These are phyloP conservation scores for Phylloporus arenicola DNA, from an alignment of 768 basidiomycete genomes.

Conservation along the genomic window DNA sequence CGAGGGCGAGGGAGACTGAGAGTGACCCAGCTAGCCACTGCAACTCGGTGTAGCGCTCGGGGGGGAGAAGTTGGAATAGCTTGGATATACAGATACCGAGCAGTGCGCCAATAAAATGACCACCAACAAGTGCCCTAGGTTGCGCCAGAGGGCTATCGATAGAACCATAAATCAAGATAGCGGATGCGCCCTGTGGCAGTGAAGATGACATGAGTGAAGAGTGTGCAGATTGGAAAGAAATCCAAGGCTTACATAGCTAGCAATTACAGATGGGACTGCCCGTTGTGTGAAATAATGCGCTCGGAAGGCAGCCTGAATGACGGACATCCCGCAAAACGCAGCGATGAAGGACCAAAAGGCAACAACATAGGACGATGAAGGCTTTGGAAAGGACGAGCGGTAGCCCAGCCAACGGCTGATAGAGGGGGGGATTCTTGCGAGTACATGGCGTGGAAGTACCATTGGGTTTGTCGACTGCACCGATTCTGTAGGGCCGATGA, in stretches of 20 bases:
- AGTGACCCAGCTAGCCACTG: constrained; percentile 38
- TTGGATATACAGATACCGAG: constrained; percentile 48
- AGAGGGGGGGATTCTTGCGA: neutral
- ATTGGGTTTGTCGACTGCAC: neutral
- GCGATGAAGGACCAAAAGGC: constrained; percentile 46
- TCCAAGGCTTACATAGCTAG: constrained; percentile 17
- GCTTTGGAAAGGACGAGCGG: constrained; percentile 6
- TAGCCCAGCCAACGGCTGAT: constrained; percentile 15
- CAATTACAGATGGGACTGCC: constrained; percentile 32
- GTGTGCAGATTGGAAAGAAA: neutral
- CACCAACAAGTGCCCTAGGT: constrained; percentile 46
- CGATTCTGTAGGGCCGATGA: neutral
- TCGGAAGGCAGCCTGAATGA: constrained; percentile 48
- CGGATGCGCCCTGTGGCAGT: constrained; percentile 44
- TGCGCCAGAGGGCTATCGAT: constrained; percentile 51
- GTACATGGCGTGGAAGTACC: neutral
- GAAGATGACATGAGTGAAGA: neutral
- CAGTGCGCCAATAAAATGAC: constrained; percentile 38
- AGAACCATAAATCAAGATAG: constrained; percentile 49
- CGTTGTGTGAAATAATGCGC: constrained; percentile 43
- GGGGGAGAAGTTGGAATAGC: constrained; percentile 42
- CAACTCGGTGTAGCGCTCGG: constrained; percentile 40
- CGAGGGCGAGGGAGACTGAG: constrained; percentile 38
- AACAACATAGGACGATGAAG: constrained; percentile 1
- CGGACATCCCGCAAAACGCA: constrained; percentile 44